Percentiles rank a stretch among this genome's conserved stretches.
Conservation (phyloP, 2,329 filamentous ascomycete genomes). For the Sphaceloma murrayae region DNA sequence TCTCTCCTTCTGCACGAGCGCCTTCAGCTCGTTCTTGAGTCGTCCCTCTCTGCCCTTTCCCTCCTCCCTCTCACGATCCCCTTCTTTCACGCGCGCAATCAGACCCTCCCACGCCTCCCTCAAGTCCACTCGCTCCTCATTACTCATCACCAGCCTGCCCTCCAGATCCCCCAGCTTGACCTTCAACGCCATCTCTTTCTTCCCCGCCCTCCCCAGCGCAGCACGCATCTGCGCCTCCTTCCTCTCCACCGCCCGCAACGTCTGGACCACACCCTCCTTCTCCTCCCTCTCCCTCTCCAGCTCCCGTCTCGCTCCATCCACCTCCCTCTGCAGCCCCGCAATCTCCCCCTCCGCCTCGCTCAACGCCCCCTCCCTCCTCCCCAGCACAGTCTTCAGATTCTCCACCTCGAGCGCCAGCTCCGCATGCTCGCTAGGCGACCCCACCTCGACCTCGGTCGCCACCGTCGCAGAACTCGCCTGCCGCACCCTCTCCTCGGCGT, state of each 20-base stretch:
- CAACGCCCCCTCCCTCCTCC: neutral
- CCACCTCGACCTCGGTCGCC: too few relatives aligned
- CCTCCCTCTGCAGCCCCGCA: neutral
- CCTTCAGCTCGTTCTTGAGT: too few relatives aligned
- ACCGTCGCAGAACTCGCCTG: too few relatives aligned
- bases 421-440: neutral
- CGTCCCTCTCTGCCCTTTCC: neutral
- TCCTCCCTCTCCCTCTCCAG: neutral
- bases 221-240: constrained; percentile 33
- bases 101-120: constrained; percentile 5
- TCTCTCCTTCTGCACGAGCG: neutral
- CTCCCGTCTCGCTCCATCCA: neutral
- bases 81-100: neutral
- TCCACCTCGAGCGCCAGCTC: constrained; percentile 4
- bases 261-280: constrained; percentile 23
- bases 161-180: constrained; percentile 33
- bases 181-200: constrained; percentile 29
- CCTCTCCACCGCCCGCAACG: constrained; percentile 29
- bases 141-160: constrained; percentile 32
- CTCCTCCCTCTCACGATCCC: neutral
- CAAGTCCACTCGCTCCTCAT: constrained; percentile 33
- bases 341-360: neutral
- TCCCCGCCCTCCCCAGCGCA: constrained; percentile 33
- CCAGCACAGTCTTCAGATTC: constrained; percentile 5
- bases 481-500: too few relatives aligned